phyloP scores from a whole-genome alignment of 805 yeast species.

The Jamesozyma hellenica region DNA sequence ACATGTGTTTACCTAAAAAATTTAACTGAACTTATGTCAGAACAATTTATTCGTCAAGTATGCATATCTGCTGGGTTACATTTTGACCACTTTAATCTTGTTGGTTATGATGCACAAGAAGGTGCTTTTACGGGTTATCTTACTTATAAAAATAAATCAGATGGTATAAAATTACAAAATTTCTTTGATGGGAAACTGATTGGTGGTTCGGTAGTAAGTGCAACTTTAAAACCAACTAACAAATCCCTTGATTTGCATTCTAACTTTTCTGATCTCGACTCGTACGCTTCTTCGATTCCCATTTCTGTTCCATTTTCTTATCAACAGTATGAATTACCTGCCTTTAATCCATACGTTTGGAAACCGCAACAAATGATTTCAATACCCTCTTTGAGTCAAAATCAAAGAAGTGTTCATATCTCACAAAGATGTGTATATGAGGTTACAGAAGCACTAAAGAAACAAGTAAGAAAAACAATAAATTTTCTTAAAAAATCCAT shows the following conservation, averaged over 20 bases:
- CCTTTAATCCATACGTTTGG: neutral
- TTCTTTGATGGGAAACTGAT: conserved; percentile 19
- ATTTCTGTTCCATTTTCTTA: neutral
- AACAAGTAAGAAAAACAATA: conserved; percentile 23
- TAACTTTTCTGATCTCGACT: too few species aligned
- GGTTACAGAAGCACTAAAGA: conserved; percentile 18
- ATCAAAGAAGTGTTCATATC: neutral
- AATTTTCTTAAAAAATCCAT: conserved; percentile 28
- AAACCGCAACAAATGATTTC: neutral
- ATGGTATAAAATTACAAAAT: conserved; percentile 15
- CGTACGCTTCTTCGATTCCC: neutral
- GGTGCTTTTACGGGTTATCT: conserved; percentile 20
- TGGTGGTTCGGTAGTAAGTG: conserved; percentile 18
- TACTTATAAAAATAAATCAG: conserved; percentile 14
- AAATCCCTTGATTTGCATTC: too few species aligned
- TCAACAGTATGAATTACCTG: neutral
- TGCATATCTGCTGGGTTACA: conserved; percentile 16
- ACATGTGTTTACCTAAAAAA: conserved; percentile 17
- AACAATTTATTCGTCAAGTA: conserved; percentile 19
- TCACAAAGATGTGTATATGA: conserved; percentile 2
- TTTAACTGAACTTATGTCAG: conserved; percentile 23
- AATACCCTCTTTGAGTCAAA: neutral
- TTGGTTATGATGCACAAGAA: conserved; percentile 1
- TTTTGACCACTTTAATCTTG: conserved; percentile 5
- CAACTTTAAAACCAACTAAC: neutral